Evolutionary conservation across 2,329 filamentous ascomycete genomes (phyloP), one percentile per base, ranked within the genome.

Genomic region (Penicillium sp.): DNA sequence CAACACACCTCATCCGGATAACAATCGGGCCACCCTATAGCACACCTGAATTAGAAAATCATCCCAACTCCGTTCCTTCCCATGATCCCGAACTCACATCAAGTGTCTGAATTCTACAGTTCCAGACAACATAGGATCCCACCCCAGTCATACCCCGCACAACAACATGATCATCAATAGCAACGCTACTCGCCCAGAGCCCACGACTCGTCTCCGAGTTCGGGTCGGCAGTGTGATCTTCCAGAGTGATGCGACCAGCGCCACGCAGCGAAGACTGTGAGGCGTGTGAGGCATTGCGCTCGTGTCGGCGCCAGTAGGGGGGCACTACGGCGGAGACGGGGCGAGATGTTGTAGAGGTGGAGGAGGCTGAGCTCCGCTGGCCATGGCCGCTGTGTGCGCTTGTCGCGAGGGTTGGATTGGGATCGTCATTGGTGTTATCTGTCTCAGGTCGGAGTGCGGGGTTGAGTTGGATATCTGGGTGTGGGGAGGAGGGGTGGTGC

Each of bases 81-180:
- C 22, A 25, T 6, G 1, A 33, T 30, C 44, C 17, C 11, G 38
- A 26, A 82, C 85, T 72, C 71, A 92, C 91, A 73, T 86, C 88
- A 48, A 97, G 77, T 4, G 91, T 97, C 72, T 94, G 87, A 42
- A 99, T 90, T 45, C 82, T 85, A 67, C 94, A 91, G 69, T 91
- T 94, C 90, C 90, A 99, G 8, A 96, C 91, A 1, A 97, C 90
- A 76, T 97, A 99, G 2, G 92, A 89, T n/a, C 93, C 93, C 45
- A 87, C 76, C 6, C 82, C 82, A 4, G 80, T 77, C 49, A 77
- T 80, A 9, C 84, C 85, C 58, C 80, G 79, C 30, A 88, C 80
- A 60, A 88, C 78, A 33, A 82, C 80, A 74, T 86, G 81, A 66
- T 86, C 84, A 53, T 85, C 80, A 50, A 88, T 83, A 7, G 78